These are phyloP conservation scores for Fusarium temperatum DNA, from an alignment of 2,329 filamentous ascomycete species.

Conservation along the genomic window DNA sequence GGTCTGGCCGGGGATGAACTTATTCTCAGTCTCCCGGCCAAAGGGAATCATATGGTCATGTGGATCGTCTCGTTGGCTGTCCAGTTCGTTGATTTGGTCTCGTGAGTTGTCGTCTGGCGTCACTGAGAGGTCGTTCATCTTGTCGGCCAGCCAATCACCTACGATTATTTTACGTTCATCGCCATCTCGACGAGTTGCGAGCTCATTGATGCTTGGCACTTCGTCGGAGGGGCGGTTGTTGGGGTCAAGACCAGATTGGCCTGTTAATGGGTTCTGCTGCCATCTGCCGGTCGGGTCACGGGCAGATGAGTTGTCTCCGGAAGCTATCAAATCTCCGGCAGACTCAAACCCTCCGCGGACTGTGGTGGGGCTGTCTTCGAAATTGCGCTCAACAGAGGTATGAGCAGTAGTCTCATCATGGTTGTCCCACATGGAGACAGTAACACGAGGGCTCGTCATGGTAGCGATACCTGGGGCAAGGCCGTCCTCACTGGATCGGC, in stretches of 20 bases:
- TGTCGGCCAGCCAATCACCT: conserved; percentile 58
- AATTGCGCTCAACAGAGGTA: conserved; percentile 51
- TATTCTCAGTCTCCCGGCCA: conserved; percentile 61
- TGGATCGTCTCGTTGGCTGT: conserved; percentile 38
- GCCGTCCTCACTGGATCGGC: conserved; percentile 61
- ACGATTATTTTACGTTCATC: conserved; percentile 61
- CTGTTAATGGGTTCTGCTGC: conserved; percentile 50
- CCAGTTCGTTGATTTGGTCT: conserved; percentile 34
- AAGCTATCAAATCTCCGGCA: conserved; percentile 53
- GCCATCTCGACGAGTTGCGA: conserved; percentile 52
- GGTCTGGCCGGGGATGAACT: conserved; percentile 57
- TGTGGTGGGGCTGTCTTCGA: conserved; percentile 50
- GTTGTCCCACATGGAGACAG: conserved; percentile 64
- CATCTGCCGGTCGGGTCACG: conserved; percentile 55
- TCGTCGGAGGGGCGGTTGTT: conserved; percentile 54
- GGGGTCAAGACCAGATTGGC: conserved; percentile 59
- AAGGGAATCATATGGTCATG: conserved; percentile 55
- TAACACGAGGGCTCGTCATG: conserved; percentile 65
- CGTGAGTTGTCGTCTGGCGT: conserved; percentile 38
- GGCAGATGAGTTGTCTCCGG: conserved; percentile 36
- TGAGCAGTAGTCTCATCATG: conserved; percentile 51
- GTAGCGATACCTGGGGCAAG: conserved; percentile 49
- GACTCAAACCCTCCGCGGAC: conserved; percentile 48
- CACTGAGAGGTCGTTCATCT: conserved; percentile 43
- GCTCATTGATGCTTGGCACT: conserved; percentile 60